A percentile compares a stretch with the other conserved stretches of the same genome.
phyloP scores from a whole-genome alignment of 371 early-diverging fungal species.

The Mortierella sp. region DNA sequence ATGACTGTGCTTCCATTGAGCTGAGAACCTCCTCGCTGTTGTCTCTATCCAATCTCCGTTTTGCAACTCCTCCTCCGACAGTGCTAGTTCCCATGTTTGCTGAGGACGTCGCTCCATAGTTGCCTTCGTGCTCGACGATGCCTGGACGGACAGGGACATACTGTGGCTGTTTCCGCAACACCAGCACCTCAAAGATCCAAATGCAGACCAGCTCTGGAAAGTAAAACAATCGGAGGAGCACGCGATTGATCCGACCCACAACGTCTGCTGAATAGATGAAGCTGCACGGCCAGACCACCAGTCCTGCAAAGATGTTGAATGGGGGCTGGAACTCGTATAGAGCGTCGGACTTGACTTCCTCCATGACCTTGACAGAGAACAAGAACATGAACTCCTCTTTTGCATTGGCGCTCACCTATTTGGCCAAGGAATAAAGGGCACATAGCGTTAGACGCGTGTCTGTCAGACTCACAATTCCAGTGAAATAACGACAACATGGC shows the following conservation, averaged over 20 bases:
- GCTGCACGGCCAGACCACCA: slow-evolving; percentile 48
- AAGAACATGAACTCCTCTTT: slow-evolving; percentile 60
- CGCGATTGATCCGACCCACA: slow-evolving; percentile 41
- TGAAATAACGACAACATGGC: background rate
- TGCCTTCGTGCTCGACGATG: slow-evolving; percentile 6
- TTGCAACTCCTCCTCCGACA: slow-evolving; percentile 25
- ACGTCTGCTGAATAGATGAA: slow-evolving; percentile 24
- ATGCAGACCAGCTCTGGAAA: slow-evolving; percentile 54
- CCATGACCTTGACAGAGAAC: slow-evolving; percentile 59
- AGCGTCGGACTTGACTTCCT: slow-evolving; percentile 59
- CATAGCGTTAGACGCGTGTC: background rate
- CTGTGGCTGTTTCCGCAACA: slow-evolving; percentile 24
- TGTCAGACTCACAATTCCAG: background rate
- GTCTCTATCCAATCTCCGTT: slow-evolving; percentile 13
- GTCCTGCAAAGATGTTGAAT: slow-evolving; percentile 56
- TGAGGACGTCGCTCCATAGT: slow-evolving; percentile 3
- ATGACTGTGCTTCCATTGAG: background rate
- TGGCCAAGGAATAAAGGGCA: background rate
- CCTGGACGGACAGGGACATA: slow-evolving; percentile 36
- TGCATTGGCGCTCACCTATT: slow-evolving; percentile 57
- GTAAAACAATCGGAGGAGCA: slow-evolving; percentile 49
- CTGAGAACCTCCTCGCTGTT: background rate
- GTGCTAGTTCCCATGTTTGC: background rate
- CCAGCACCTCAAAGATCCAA: slow-evolving; percentile 50
- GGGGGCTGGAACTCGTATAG: slow-evolving; percentile 59